Evolutionary conservation across 495 filamentous ascomycete genomes (phyloP).

Genomic region (Penicillium subrubescens): DNA sequence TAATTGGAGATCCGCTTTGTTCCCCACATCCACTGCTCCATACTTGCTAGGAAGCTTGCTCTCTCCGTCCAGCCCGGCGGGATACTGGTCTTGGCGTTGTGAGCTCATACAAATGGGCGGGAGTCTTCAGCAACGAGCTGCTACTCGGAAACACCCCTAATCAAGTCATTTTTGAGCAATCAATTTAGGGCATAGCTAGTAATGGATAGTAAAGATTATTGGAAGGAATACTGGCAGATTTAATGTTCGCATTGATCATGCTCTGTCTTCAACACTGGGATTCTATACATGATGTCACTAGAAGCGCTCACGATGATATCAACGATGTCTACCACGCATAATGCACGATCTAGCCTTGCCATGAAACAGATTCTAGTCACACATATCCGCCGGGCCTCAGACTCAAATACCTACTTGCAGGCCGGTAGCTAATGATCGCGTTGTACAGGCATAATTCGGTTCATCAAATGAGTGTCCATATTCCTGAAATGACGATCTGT

Average conservation of each 20-base stretch:
- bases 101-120: not conserved
- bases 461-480: not conserved
- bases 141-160: not conserved
- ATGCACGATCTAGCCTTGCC: not conserved
- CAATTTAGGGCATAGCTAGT: not conserved
- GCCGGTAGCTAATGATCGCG: not conserved
- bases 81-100: slow-evolving; percentile 11
- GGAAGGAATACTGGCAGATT: not conserved
- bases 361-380: not conserved
- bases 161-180: not conserved
- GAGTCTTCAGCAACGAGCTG: not conserved
- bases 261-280: not conserved
- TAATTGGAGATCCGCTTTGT: not conserved
- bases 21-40: slow-evolving; percentile 15
- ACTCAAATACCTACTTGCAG: not conserved
- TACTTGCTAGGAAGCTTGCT: slow-evolving; percentile 10
- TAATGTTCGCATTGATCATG: not conserved
- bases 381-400: not conserved
- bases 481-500: slow-evolving; percentile 1
- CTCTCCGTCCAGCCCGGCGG: slow-evolving; percentile 1
- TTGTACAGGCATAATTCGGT: not conserved
- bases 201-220: not conserved
- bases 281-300: slow-evolving; percentile 16
- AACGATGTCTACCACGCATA: slow-evolving; percentile 6
- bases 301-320: slow-evolving; percentile 1